phyloP scores from a whole-genome alignment of 2,329 filamentous ascomycete species.

The Pseudopyrenochaeta lycopersici region DNA sequence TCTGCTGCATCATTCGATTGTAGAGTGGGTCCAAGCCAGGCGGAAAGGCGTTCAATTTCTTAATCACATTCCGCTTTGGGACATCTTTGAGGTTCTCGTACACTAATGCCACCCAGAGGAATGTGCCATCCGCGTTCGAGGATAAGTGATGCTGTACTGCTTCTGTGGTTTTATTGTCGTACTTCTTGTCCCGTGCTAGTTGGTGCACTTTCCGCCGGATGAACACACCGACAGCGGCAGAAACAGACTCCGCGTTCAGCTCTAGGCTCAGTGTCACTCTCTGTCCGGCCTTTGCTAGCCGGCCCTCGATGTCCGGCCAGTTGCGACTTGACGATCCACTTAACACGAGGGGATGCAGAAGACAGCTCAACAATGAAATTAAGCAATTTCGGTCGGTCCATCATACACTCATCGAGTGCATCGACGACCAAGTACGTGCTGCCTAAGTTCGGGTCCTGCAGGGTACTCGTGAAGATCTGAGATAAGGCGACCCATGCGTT shows the following conservation, averaged over 20 bases:
- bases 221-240: constrained; percentile 48
- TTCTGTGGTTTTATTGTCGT: constrained; percentile 49
- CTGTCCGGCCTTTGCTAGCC: constrained; percentile 28
- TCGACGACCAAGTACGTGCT: constrained; percentile 15
- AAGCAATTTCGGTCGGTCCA: constrained; percentile 7
- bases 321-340: constrained; percentile 23
- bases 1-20: constrained; percentile 49
- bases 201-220: constrained; percentile 47
- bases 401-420: constrained; percentile 16
- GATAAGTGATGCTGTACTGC: constrained; percentile 29
- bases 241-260: constrained; percentile 47
- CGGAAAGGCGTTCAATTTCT: constrained; percentile 41
- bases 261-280: constrained; percentile 43
- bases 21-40: constrained; percentile 52
- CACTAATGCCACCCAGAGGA: no score
- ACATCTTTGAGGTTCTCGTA: constrained; percentile 43
- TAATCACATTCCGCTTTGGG: constrained; percentile 15
- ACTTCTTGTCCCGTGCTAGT: constrained; percentile 38
- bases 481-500: no score
- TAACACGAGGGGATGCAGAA: constrained; percentile 9
- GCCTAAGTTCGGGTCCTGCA: constrained; percentile 42
- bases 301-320: constrained; percentile 44
- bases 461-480: constrained; percentile 50
- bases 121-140: no score
- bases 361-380: constrained; percentile 7